A percentile compares a stretch with the other conserved stretches of the same genome.
These are phyloP conservation scores for Pecoramyces ruminantium DNA, from an alignment of 192 early-diverging fungal genomes.

Conservation along the genomic window DNA sequence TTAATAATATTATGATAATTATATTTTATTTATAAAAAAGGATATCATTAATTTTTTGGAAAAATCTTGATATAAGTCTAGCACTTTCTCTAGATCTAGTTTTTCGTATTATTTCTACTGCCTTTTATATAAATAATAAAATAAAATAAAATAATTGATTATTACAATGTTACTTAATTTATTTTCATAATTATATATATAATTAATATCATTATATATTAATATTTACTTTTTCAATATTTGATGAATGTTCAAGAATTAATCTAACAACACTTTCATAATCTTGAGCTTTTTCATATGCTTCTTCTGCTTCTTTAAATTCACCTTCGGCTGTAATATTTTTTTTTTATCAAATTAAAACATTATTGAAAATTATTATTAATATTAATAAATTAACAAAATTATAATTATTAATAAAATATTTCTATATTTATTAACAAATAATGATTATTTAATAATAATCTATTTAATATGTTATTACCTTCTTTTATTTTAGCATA, in stretches of 20 bases:
- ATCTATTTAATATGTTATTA: background rate
- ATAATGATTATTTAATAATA: no score
- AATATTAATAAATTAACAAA: no score
- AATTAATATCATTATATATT: background rate
- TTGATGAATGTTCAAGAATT: slow-evolving; percentile 23
- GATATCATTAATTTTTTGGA: slow-evolving; percentile 16
- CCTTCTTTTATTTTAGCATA: slow-evolving; percentile 27
- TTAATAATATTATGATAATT: no score
- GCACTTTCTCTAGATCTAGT: slow-evolving; percentile 30
- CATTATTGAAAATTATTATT: no score
- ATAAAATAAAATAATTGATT: background rate
- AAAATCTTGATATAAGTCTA: slow-evolving; percentile 23
- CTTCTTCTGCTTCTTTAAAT: slow-evolving; percentile 22
- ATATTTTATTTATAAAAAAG: background rate
- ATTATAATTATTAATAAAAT: no score
- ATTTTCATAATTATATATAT: no score
- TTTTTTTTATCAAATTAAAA: background rate
- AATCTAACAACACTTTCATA: slow-evolving; percentile 26
- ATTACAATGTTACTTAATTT: no score
- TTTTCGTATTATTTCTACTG: slow-evolving; percentile 21
- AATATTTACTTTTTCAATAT: slow-evolving; percentile 17
- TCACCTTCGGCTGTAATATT: slow-evolving; percentile 11
- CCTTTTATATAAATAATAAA: slow-evolving; percentile 7
- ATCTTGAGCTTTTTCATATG: slow-evolving; percentile 30
- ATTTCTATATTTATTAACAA: no score